A percentile compares a stretch with the other conserved stretches of the same genome.
phyloP scores from a whole-genome alignment of 2,329 filamentous ascomycete species.

The Alternaria consortialis region DNA sequence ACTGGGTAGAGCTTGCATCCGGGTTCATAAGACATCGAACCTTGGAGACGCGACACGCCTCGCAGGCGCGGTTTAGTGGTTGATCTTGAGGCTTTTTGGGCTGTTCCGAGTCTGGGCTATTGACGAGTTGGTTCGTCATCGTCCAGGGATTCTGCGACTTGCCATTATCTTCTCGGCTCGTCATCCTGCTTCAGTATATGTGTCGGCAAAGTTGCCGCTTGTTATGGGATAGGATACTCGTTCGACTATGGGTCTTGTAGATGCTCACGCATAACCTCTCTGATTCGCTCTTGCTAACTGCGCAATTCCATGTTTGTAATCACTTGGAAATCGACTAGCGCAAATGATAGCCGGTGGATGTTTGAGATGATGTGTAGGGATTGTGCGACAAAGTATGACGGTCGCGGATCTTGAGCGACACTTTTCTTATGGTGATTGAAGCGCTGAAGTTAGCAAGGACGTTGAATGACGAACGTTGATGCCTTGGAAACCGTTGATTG shows the following conservation, averaged over 20 bases:
- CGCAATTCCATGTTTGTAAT: slow-evolving; percentile 19
- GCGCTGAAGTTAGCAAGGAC: background rate
- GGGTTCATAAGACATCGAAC: slow-evolving; percentile 45
- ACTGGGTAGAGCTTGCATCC: slow-evolving; percentile 37
- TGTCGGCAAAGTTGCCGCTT: background rate
- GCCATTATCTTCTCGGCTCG: slow-evolving; percentile 16
- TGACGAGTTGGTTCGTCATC: slow-evolving; percentile 23
- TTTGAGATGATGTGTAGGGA: background rate
- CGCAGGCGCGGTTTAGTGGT: slow-evolving; percentile 48
- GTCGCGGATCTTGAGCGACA: background rate
- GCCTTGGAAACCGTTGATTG: slow-evolving; percentile 4
- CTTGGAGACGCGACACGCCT: slow-evolving; percentile 49
- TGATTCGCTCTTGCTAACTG: slow-evolving; percentile 16
- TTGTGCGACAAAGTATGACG: background rate
- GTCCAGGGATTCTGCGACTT: slow-evolving; percentile 17
- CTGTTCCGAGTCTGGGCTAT: slow-evolving; percentile 25
- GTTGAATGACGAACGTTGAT: slow-evolving; percentile 9
- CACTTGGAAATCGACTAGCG: slow-evolving; percentile 11
- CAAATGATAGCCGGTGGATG: slow-evolving; percentile 1
- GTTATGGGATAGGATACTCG: background rate
- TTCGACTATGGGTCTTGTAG: background rate
- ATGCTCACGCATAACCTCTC: slow-evolving; percentile 7
- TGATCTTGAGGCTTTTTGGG: slow-evolving; percentile 38
- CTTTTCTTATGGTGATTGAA: background rate
- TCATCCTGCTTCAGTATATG: slow-evolving; percentile 14